A percentile compares a stretch with the other conserved stretches of the same genome.
Conservation (phyloP, 345 rosid genomes). For the Chamaenerion angustifolium region DNA sequence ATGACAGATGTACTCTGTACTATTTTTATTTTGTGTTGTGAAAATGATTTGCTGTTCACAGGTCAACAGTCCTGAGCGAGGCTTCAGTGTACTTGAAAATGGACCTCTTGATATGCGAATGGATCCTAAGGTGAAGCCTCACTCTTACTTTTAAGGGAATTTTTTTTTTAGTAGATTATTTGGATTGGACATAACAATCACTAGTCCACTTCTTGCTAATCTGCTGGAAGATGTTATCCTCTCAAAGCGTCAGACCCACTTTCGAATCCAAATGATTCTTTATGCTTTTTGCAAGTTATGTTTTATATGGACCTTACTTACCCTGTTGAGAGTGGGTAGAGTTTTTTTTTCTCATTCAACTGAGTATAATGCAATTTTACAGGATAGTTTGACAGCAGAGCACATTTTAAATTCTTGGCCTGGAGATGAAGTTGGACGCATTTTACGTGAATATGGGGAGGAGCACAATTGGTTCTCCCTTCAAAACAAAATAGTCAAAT, state of each 20-base stretch:
- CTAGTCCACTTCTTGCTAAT: no score
- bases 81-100: slow-evolving; percentile 63
- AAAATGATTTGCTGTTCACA: slow-evolving; percentile 9
- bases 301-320: not conserved
- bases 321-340: not conserved
- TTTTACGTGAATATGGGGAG: slow-evolving; percentile 76
- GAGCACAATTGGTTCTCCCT: slow-evolving; percentile 69
- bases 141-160: not conserved
- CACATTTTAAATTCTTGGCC: slow-evolving; percentile 88
- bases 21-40: no score
- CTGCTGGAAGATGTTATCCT: no score
- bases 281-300: no score
- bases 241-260: no score
- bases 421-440: slow-evolving; percentile 54
- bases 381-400: slow-evolving; percentile 70
- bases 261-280: no score
- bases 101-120: slow-evolving; percentile 99
- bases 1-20: no score
- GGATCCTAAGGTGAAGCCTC: slow-evolving; percentile 65
- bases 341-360: not conserved
- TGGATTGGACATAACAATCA: no score
- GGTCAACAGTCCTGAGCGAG: slow-evolving; percentile 85
- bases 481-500: slow-evolving; percentile 52
- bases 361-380: slow-evolving; percentile 16
- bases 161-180: not conserved